phyloP scores from a whole-genome alignment of 2,329 filamentous ascomycete species.

The Calonectria multiphialidica region DNA sequence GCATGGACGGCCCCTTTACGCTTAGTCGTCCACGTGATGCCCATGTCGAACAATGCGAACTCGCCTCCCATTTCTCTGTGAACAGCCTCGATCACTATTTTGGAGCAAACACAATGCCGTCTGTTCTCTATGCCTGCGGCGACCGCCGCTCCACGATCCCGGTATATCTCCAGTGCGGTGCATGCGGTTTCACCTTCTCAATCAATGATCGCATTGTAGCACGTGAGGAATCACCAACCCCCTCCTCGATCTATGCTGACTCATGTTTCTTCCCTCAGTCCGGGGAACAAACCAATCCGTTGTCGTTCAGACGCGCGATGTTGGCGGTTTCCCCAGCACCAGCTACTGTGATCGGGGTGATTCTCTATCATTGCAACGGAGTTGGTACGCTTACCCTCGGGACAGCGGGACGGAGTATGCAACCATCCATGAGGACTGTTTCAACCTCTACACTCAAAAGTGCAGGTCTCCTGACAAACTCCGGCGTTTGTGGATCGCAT shows the following conservation, averaged over 20 bases:
- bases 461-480: not conserved
- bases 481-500: constrained; percentile 3
- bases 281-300: constrained; percentile 1
- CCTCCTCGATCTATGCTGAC: not conserved
- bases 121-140: constrained; percentile 2
- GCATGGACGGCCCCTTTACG: not conserved
- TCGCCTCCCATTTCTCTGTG: not conserved
- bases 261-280: not conserved
- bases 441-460: not conserved
- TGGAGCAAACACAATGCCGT: constrained; percentile 5
- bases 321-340: constrained; percentile 8
- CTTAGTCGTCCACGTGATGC: constrained; percentile 8
- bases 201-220: constrained; percentile 7
- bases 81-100: not conserved
- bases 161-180: constrained; percentile 12
- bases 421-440: constrained; percentile 6
- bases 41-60: not conserved
- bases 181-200: constrained; percentile 9
- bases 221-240: not conserved
- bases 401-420: not conserved
- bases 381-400: constrained; percentile 11
- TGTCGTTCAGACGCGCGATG: not conserved
- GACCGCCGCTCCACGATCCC: constrained; percentile 1
- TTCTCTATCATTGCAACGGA: constrained; percentile 3
- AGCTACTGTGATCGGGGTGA: constrained; percentile 9